Base-by-base conservation (phyloP, 2,329 filamentous ascomycete species). In the Arthrocladium fulminans region DNA sequence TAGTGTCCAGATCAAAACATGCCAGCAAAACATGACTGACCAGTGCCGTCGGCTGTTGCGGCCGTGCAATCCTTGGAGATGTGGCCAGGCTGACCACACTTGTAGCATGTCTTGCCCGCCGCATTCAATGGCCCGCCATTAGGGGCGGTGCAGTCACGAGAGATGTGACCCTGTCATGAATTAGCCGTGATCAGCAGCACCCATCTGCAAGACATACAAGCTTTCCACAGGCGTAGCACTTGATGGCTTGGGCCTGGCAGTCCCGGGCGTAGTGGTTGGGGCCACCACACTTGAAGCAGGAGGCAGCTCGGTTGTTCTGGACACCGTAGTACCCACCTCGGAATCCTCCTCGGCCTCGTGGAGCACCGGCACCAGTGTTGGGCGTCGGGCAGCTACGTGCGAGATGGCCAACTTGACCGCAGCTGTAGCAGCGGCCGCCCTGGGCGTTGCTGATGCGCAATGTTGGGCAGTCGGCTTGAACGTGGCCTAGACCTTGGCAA, bases 181-280 rank as follows among this genome's bases (percentile, higher is more conserved):
- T 59, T 50, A 57, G 50, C 45, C 13, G 19, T 29, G 10, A 44
- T 29, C 12, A 24, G 15, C 15, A 20, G 6, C 25, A 42, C n/a
- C 12, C 30, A 12, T 15, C n/a, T 35, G 3, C n/a, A 17, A 24
- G 3, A 62, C 67, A 58, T 54, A 72, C 69, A 48, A 94, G 81
- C 75, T 95, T 95, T 66, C 89, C 89, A 66, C 89, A 96, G 58
- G 89, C 89, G 64, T 95, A 96, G 77, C 89, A 96, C 75, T 96
- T 96, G 88, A 95, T 94, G 55, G 88, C 87, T 71, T 95, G 88
- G 59, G 92, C 89, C 75, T 97, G 92, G 77, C 92, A 98, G 64
- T 98, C 92, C 57, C 92, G 86, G 56, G 92, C 92, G 65, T 94
- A 98, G 73, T 98, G 92, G 77, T 98, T 98, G 51, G 92, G 92